Evolutionary conservation across 2,329 filamentous ascomycete species (phyloP), one percentile per base, ranked within the genome.

Genomic region (Fusarium mundagurra): DNA sequence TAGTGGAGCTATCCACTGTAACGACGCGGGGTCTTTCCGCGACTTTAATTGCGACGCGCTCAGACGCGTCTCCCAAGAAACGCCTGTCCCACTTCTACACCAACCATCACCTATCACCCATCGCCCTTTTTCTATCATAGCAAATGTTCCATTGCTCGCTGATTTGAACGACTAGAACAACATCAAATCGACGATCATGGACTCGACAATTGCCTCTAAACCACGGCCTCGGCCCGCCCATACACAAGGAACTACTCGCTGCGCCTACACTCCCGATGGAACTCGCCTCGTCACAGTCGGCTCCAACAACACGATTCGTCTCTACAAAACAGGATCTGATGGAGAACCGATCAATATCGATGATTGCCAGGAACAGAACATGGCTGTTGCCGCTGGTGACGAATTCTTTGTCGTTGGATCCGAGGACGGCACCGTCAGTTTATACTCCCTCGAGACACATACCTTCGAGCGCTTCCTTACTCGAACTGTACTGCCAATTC

Each of bases 391-490:
- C 36, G 91, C 94, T 27, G 90, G 91, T 41, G 89, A 96, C 80
- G 90, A 93, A 69, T 95, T 93, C 82, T 97, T 98, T 81, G 90
- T 98, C 50, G 91, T 94, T 71, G 96, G 95, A 34, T 94, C 94
- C 27, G 96, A 99, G 82, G 95, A 98, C 84, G 96, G 97, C 79
- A 96, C 93, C n/a, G 94, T 99, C 78, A 97, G 93, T 86, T 91
- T 95, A 77, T 99, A 97, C 85, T 93, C 93, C n/a, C 88, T 98
- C 57, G 87, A 90, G 64, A 90, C 90, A 6, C 92, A 92, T 78
- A 83, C 86, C 34, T 94, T 97, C 83, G 94, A 97, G 71, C 92
- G 92, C 68, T 93, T 97, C 74, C 89, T 99, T 58, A 89, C 95
- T 33, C 92, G 96, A 73, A 94, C 92, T 66, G 92, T 94, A n/a